These are phyloP conservation scores for Blastomyces percursus DNA, from an alignment of 2,329 filamentous ascomycete genomes.

Conservation along the genomic window DNA sequence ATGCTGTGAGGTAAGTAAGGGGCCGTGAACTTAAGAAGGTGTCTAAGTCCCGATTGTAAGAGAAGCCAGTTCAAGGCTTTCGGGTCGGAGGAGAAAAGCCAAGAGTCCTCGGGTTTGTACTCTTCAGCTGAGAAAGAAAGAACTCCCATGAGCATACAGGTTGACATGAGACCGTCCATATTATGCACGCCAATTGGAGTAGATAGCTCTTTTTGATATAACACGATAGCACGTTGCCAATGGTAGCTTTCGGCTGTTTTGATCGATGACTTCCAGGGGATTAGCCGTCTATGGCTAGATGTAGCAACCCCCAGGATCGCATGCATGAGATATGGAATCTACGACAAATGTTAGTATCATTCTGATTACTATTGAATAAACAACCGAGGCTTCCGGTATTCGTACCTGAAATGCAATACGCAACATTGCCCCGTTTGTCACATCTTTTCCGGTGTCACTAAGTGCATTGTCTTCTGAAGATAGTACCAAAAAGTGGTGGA, in stretches of 20 bases:
- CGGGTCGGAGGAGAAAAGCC: slow-evolving; percentile 26
- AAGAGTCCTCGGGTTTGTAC: slow-evolving; percentile 25
- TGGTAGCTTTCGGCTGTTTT: slow-evolving; percentile 26
- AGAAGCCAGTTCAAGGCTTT: slow-evolving; percentile 28
- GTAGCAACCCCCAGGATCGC: slow-evolving; percentile 25
- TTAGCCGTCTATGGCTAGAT: slow-evolving; percentile 22
- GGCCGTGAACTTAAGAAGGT: slow-evolving; percentile 20
- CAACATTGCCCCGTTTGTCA: slow-evolving; percentile 20
- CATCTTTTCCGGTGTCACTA: slow-evolving; percentile 11
- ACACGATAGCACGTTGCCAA: slow-evolving; percentile 28
- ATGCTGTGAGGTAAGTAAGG: slow-evolving; percentile 25
- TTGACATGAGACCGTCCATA: slow-evolving; percentile 30
- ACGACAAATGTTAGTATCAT: background rate
- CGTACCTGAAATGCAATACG: slow-evolving; percentile 24
- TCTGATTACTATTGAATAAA: background rate
- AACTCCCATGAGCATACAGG: slow-evolving; percentile 28
- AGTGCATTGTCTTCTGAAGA: slow-evolving; percentile 14
- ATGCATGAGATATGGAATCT: slow-evolving; percentile 32
- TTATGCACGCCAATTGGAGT: slow-evolving; percentile 20
- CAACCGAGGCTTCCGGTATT: background rate
- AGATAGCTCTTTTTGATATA: slow-evolving; percentile 26
- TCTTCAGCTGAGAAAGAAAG: slow-evolving; percentile 25
- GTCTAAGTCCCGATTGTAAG: slow-evolving; percentile 26
- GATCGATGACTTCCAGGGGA: slow-evolving; percentile 20
- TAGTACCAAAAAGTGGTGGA: slow-evolving; percentile 22